Conservation (phyloP, 2,329 filamentous ascomycete genomes). For the Aspergillus felis region DNA sequence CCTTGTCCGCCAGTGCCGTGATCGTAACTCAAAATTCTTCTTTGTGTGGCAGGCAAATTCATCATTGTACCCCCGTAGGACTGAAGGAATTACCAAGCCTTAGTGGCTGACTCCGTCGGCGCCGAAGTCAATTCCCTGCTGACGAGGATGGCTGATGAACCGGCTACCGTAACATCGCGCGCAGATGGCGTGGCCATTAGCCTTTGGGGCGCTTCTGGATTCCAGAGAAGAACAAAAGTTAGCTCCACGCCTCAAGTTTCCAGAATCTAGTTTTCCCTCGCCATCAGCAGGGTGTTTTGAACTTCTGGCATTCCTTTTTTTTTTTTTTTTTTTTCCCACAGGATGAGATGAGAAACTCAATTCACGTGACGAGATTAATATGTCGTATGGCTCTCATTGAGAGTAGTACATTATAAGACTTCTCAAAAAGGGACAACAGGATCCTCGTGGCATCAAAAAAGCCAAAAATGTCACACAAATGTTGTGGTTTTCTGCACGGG, state of each 20-base stretch:
- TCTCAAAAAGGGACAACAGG: neutral
- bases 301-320: too few species aligned
- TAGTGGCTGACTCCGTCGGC: neutral
- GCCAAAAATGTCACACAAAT: neutral
- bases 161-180: constrained; percentile 6
- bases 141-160: neutral
- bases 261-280: neutral
- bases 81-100: neutral
- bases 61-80: neutral
- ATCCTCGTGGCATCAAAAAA: neutral
- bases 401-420: neutral
- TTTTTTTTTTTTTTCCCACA: neutral
- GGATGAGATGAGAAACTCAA: neutral
- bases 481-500: neutral
- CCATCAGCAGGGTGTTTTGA: neutral
- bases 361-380: neutral
- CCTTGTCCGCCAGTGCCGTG: neutral
- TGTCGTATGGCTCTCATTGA: too few species aligned
- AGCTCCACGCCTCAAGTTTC: neutral
- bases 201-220: neutral
- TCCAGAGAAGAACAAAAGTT: neutral
- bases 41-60: neutral
- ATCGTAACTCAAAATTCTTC: neutral
- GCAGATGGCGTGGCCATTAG: neutral
- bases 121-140: neutral